A percentile compares a stretch with the other conserved stretches of the same genome.
Conservation (phyloP, 108 stramenopile genomes). For the Fragilaria crotonensis region DNA sequence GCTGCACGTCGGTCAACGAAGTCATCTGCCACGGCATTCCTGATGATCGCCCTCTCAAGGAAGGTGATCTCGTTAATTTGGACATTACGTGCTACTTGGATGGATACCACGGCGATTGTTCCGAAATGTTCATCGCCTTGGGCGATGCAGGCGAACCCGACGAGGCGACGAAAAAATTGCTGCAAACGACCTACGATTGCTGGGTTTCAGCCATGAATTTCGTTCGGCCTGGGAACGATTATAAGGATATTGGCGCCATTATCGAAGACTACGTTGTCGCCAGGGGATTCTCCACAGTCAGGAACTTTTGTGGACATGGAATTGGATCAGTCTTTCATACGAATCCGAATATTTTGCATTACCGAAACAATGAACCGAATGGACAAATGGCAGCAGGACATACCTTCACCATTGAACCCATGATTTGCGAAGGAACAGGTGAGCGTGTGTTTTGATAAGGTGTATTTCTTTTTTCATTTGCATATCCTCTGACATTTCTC, state of each 20-base stretch:
- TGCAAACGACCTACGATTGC: constrained; percentile 87
- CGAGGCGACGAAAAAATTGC: constrained; percentile 39
- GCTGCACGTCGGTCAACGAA: constrained; percentile 98
- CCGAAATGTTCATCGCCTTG: constrained; percentile 95
- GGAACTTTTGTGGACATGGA: constrained; percentile 94
- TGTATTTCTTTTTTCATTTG: neutral
- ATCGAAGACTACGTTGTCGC: constrained; percentile 79
- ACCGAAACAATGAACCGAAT: constrained; percentile 82
- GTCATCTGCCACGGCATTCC: constrained; percentile 99
- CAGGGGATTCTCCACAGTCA: constrained; percentile 69
- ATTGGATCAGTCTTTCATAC: constrained; percentile 92
- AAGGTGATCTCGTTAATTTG: constrained; percentile 93
- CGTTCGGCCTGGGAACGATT: constrained; percentile 73
- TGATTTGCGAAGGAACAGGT: constrained; percentile 92
- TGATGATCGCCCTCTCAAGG: constrained; percentile 72
- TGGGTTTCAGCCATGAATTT: constrained; percentile 70
- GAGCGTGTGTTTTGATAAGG: neutral
- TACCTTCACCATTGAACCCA: constrained; percentile 99
- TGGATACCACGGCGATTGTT: constrained; percentile 98
- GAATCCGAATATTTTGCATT: constrained; percentile 94
- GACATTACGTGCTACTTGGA: constrained; percentile 91
- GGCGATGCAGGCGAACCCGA: constrained; percentile 70
- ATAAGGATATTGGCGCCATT: constrained; percentile 90
- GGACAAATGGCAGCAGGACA: constrained; percentile 90
- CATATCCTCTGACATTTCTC: neutral